Percentiles rank a stretch among this genome's conserved stretches.
These are phyloP conservation scores for Penicillium occitanis DNA, from an alignment of 2,329 filamentous ascomycete species.

Conservation along the genomic window DNA sequence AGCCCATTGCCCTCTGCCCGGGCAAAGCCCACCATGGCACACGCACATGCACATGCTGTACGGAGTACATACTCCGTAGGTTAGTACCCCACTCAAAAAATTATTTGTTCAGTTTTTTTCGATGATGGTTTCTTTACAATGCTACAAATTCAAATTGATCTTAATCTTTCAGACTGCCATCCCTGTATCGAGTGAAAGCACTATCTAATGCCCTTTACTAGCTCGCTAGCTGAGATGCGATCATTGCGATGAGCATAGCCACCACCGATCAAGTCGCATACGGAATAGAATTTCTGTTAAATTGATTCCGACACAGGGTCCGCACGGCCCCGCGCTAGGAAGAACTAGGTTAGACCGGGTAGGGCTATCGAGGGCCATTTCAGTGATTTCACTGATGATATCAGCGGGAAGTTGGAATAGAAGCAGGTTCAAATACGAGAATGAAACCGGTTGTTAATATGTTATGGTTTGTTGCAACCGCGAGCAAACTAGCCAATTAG, in stretches of 20 bases:
- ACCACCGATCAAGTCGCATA: neutral
- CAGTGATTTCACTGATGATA: neutral
- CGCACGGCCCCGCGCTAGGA: slow-evolving; percentile 6
- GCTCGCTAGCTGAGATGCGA: neutral
- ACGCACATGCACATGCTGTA: neutral
- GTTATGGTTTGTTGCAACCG: neutral
- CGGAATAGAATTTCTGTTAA: neutral
- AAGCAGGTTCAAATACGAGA: slow-evolving; percentile 1
- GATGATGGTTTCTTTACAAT: neutral
- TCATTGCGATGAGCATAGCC: slow-evolving; percentile 10
- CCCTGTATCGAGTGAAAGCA: neutral
- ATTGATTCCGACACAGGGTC: slow-evolving; percentile 2
- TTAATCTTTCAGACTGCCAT: neutral
- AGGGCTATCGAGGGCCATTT: slow-evolving; percentile 1
- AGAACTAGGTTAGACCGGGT: neutral
- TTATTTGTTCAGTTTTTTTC: neutral
- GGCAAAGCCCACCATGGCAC: neutral
- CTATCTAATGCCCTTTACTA: neutral
- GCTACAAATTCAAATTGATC: neutral
- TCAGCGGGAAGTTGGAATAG: neutral
- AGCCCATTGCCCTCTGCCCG: neutral
- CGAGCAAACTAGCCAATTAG: neutral
- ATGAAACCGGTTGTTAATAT: neutral
- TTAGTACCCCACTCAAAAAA: neutral
- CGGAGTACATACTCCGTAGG: neutral